phyloP scores from a whole-genome alignment of 1,284 basidiomycete genomes.

The Malassezia brasiliensis region DNA sequence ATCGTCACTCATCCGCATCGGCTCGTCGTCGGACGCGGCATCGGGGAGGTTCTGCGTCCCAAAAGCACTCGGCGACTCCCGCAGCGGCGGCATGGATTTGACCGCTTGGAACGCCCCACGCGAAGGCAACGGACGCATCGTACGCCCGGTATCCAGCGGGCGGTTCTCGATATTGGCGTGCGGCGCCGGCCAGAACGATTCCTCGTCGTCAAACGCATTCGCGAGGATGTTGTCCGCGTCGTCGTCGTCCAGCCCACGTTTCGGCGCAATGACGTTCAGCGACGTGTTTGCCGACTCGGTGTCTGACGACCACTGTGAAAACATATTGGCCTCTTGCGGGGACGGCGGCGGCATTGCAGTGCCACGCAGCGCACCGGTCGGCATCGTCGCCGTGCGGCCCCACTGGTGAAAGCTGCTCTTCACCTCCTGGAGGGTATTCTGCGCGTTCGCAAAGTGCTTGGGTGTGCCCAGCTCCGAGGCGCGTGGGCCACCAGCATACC shows the following conservation, averaged over 20 bases:
- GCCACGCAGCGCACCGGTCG: slow-evolving; percentile 10
- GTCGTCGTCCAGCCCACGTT: slow-evolving; percentile 10
- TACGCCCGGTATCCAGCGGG: not conserved
- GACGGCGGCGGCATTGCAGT: not conserved
- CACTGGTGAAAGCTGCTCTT: slow-evolving; percentile 1
- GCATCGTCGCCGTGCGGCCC: slow-evolving; percentile 13
- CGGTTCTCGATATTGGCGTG: not conserved
- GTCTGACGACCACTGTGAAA: slow-evolving; percentile 2
- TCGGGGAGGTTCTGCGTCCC: not conserved
- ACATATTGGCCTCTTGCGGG: not conserved
- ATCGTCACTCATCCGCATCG: not conserved
- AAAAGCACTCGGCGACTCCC: not conserved
- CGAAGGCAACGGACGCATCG: slow-evolving; percentile 10
- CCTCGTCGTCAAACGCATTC: slow-evolving; percentile 8
- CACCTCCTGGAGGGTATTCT: slow-evolving; percentile 3
- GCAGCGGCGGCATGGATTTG: slow-evolving; percentile 12
- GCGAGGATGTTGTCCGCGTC: slow-evolving; percentile 11
- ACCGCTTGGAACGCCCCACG: slow-evolving; percentile 5
- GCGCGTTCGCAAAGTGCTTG: not conserved
- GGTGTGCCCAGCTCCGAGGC: not conserved
- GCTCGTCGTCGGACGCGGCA: not conserved
- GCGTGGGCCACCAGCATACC: not conserved
- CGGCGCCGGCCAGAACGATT: not conserved
- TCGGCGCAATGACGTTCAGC: not conserved
- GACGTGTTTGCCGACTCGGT: not conserved